Conservation (phyloP, 176 grass and related monocot species). For the Chrysopogon serrulatus region DNA sequence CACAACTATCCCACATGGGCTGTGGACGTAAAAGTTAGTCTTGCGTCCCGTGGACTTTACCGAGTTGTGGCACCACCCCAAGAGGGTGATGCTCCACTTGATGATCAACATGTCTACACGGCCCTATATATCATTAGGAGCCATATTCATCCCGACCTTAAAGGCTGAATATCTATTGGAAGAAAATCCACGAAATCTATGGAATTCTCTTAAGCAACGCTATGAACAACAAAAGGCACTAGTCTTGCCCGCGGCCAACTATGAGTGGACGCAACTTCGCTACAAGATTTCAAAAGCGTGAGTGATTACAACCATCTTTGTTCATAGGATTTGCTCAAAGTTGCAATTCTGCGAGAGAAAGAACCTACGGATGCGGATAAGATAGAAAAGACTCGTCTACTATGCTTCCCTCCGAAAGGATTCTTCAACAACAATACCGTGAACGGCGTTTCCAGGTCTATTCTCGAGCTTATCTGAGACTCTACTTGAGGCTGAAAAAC, state of each 20-base stretch:
- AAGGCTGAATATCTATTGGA: neutral
- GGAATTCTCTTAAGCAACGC: neutral
- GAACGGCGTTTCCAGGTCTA: neutral
- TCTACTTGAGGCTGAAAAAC: neutral
- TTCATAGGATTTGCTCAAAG: neutral
- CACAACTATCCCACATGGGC: neutral
- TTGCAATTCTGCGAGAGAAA: neutral
- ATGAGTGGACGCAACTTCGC: neutral
- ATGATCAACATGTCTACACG: neutral
- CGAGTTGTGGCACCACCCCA: too few relatives aligned
- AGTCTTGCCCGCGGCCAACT: too few relatives aligned
- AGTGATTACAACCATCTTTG: neutral
- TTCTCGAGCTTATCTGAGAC: neutral
- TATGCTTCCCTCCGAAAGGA: neutral
- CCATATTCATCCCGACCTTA: neutral
- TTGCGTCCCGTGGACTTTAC: neutral
- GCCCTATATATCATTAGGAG: neutral
- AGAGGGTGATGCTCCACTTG: too few relatives aligned
- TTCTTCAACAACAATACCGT: neutral
- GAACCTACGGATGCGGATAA: neutral
- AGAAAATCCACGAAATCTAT: neutral
- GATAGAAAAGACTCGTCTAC: neutral
- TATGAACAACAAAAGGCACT: neutral
- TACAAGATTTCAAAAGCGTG: neutral
- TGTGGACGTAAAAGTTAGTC: neutral